phyloP scores from a whole-genome alignment of 768 basidiomycete genomes.

The Phylloporus sp. region DNA sequence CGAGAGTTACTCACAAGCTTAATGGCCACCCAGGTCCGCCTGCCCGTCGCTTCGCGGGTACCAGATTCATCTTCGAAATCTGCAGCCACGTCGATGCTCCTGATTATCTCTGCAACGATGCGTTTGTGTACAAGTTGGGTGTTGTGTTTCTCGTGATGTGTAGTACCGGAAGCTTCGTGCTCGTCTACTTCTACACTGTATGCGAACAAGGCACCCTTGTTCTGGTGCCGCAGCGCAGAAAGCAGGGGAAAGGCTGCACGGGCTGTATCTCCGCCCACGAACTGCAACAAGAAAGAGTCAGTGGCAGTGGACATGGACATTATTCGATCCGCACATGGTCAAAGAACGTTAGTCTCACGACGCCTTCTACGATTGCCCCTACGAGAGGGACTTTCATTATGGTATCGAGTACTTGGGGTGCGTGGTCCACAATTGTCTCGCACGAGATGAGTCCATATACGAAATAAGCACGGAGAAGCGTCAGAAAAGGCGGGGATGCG shows the following conservation, averaged over 20 bases:
- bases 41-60: conserved; percentile 26
- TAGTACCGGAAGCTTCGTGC: conserved; percentile 38
- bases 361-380: conserved; percentile 54
- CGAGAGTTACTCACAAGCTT: conserved; percentile 57
- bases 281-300: conserved; percentile 39
- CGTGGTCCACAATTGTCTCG: conserved; percentile 68
- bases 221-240: conserved; percentile 51
- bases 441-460: conserved; percentile 81
- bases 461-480: conserved; percentile 65
- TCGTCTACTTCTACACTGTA: conserved; percentile 87
- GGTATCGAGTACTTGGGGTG: conserved; percentile 57
- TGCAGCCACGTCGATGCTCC: conserved; percentile 72
- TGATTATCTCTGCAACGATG: conserved; percentile 70
- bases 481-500: conserved; percentile 24
- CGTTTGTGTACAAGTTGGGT: conserved; percentile 46
- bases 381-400: conserved; percentile 50
- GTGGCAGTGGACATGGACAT: not conserved
- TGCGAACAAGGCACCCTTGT: conserved; percentile 72
- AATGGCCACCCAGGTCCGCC: conserved; percentile 78
- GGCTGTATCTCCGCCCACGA: conserved; percentile 85
- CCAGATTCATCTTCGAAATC: conserved; percentile 63
- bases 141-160: conserved; percentile 1
- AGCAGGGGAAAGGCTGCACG: conserved; percentile 63
- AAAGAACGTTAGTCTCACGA: conserved; percentile 82
- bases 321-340: conserved; percentile 50